Evolutionary conservation across 1,284 basidiomycete genomes (phyloP).

Genomic region (Chiua sp.): DNA sequence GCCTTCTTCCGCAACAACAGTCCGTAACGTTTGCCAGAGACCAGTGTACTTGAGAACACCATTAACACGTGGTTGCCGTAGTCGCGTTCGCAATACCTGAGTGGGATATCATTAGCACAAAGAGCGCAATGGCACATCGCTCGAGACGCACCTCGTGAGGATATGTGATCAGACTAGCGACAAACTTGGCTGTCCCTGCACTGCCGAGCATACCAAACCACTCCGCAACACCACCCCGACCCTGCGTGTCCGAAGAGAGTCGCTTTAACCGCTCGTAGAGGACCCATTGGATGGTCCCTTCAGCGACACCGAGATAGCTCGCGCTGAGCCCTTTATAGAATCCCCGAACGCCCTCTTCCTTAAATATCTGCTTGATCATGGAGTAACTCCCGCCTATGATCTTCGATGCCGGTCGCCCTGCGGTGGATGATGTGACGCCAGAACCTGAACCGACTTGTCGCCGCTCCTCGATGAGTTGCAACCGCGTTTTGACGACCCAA

Average conservation of each 20-base stretch:
- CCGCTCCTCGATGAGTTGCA: conserved; percentile 69
- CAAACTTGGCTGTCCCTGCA: conserved; percentile 93
- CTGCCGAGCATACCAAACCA: conserved; percentile 89
- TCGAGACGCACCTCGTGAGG: conserved; percentile 83
- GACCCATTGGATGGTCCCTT: conserved; percentile 98
- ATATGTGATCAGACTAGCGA: conserved; percentile 94
- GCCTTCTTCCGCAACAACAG: conserved; percentile 93
- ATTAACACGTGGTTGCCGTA: conserved; percentile 83
- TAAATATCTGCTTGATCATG: conserved; percentile 76
- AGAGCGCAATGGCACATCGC: not conserved
- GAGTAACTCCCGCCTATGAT: conserved; percentile 60
- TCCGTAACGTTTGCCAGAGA: conserved; percentile 82
- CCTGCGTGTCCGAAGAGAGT: conserved; percentile 58
- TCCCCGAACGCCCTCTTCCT: conserved; percentile 85
- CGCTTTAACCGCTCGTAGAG: conserved; percentile 90
- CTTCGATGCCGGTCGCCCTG: conserved; percentile 16
- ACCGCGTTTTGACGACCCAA: conserved; percentile 97
- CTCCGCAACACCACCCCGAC: conserved; percentile 60
- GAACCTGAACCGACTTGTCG: conserved; percentile 12
- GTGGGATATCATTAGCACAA: not conserved
- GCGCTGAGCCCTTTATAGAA: conserved; percentile 97
- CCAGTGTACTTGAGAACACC: conserved; percentile 88
- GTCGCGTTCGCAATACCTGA: conserved; percentile 89
- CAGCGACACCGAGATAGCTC: conserved; percentile 95
- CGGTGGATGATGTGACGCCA: not conserved